Conservation (phyloP, 2,329 filamentous ascomycete species). For the Lasiodiplodia sp. region DNA sequence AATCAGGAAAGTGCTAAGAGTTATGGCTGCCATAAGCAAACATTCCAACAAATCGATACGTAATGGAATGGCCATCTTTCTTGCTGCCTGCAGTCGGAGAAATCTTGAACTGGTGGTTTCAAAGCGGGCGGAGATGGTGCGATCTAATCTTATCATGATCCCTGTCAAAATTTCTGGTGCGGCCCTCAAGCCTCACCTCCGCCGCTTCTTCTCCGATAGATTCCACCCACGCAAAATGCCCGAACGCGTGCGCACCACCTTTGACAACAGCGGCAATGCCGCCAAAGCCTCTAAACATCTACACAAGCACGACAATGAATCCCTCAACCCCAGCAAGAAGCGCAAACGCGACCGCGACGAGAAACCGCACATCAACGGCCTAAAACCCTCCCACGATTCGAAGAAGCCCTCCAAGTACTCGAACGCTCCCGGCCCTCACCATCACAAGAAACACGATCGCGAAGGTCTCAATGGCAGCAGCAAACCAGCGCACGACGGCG, state of each 20-base stretch:
- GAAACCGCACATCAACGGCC: neutral
- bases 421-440: neutral
- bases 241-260: conserved; percentile 50
- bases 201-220: neutral
- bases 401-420: neutral
- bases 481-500: neutral
- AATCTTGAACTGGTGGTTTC: too few relatives aligned
- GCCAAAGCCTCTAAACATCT: conserved; percentile 29
- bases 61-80: too few relatives aligned
- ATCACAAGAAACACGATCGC: conserved; percentile 5
- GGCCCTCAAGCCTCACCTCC: conserved; percentile 12
- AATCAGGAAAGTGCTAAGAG: too few relatives aligned
- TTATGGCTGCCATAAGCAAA: too few relatives aligned
- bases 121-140: neutral
- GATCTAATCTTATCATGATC: conserved; percentile 28
- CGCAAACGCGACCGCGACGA: conserved; percentile 39
- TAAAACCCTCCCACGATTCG: conserved; percentile 10
- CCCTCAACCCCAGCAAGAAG: conserved; percentile 39
- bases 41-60: too few relatives aligned
- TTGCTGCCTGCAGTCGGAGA: too few relatives aligned
- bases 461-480: neutral
- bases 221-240: conserved; percentile 45
- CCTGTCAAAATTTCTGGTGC: conserved; percentile 30
- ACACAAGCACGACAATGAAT: conserved; percentile 4
- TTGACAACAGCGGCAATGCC: conserved; percentile 40